Evolutionary conservation across 306 rosid species (phyloP).

Genomic region (Dalbergia cochinchinensis): DNA sequence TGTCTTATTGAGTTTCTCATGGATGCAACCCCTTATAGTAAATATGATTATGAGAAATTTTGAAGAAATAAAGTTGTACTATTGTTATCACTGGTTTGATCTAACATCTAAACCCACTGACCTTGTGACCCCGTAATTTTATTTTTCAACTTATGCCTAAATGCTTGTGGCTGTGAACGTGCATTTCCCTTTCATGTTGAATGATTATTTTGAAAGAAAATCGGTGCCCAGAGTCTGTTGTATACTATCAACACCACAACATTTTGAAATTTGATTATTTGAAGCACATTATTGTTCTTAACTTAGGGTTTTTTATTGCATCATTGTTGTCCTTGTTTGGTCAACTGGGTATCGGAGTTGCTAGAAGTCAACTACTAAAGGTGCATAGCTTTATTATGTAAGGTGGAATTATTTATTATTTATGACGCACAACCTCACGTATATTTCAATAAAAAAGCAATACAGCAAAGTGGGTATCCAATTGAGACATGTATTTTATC

Average conservation of each 20-base stretch:
- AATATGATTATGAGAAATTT: too few species aligned
- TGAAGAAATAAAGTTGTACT: too few species aligned
- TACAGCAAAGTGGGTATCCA: too few species aligned
- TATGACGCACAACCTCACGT: conserved; percentile 6
- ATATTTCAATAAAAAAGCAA: too few species aligned
- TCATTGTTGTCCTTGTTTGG: conserved; percentile 46
- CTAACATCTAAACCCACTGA: not conserved
- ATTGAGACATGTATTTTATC: too few species aligned
- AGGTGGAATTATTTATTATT: conserved; percentile 32
- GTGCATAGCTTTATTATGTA: conserved; percentile 41
- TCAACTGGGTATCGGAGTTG: conserved; percentile 50
- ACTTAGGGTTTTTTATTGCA: conserved; percentile 35
- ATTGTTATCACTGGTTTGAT: too few species aligned
- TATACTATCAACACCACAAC: not conserved
- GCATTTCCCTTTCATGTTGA: conserved; percentile 8
- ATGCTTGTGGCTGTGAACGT: conserved; percentile 15
- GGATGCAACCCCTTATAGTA: too few species aligned
- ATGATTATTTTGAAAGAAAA: conserved; percentile 20
- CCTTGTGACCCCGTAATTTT: conserved; percentile 1
- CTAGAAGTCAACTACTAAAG: conserved; percentile 53
- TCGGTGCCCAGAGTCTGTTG: conserved; percentile 13
- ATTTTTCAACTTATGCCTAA: conserved; percentile 14
- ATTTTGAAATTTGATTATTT: not conserved
- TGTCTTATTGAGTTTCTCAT: too few species aligned
- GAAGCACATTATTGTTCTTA: conserved; percentile 24